phyloP scores from a whole-genome alignment of 73 alveolate genomes.

The Blepharisma stoltei region DNA sequence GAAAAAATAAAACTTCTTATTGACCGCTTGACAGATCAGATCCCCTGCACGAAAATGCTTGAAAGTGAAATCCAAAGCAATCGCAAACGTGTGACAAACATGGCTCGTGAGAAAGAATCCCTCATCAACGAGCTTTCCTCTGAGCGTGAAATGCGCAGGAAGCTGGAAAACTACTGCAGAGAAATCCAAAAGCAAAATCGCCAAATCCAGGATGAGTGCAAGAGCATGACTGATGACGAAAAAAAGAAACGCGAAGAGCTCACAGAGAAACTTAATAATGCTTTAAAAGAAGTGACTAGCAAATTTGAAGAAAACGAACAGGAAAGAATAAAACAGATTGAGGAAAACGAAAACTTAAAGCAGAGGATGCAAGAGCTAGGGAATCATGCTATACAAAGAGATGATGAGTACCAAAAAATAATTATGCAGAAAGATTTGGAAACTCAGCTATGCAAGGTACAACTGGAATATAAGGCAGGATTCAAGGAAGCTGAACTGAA shows the following conservation, averaged over 20 bases:
- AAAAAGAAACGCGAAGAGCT: constrained; percentile 2
- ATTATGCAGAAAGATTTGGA: constrained; percentile 13
- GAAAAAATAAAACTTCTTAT: too few relatives aligned
- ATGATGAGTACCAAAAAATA: constrained; percentile 10
- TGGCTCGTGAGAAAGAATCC: not conserved
- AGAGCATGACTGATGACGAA: not conserved
- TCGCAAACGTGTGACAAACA: constrained; percentile 10
- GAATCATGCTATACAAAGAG: constrained; percentile 11
- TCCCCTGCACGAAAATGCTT: not conserved
- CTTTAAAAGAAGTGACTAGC: not conserved
- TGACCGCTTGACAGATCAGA: not conserved
- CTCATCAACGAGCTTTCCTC: not conserved
- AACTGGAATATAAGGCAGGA: constrained; percentile 20
- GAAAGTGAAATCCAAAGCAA: constrained; percentile 8
- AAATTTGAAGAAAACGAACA: constrained; percentile 14
- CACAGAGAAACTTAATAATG: not conserved
- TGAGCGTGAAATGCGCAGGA: not conserved
- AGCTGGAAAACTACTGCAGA: constrained; percentile 12
- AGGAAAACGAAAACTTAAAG: not conserved
- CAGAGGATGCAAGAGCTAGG: not conserved
- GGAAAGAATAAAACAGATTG: not conserved
- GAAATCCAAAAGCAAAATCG: not conserved
- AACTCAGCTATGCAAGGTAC: not conserved
- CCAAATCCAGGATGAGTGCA: not conserved
- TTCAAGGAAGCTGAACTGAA: constrained; percentile 4